A percentile compares a stretch with the other conserved stretches of the same genome.
Conservation (phyloP, 495 filamentous ascomycete species). For the Lasiosphaeria miniovina region DNA sequence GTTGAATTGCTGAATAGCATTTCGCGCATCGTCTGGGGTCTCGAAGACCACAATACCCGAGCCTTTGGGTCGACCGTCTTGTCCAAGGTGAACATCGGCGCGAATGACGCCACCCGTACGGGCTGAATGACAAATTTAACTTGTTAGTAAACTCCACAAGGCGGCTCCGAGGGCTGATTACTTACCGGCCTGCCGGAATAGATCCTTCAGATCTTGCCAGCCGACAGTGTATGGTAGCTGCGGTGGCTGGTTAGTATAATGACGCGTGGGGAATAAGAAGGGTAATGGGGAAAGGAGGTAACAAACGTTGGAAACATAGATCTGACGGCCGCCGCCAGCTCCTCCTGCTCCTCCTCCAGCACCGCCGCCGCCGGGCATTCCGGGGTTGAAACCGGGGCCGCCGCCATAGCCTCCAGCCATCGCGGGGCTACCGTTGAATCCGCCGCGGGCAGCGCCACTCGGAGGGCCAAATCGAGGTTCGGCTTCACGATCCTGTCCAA, state of each 20-base stretch:
- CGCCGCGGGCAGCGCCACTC: constrained; percentile 55
- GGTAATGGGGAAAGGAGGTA: constrained; percentile 30
- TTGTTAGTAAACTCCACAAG: not conserved
- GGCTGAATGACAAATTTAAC: constrained; percentile 29
- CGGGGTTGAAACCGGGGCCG: constrained; percentile 41
- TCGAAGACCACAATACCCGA: constrained; percentile 98
- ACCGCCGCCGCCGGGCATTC: constrained; percentile 45
- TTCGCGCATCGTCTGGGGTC: constrained; percentile 87
- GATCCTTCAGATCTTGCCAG: constrained; percentile 98
- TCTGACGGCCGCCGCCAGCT: constrained; percentile 64
- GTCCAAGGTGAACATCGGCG: constrained; percentile 91
- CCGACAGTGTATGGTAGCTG: constrained; percentile 97
- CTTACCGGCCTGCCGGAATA: constrained; percentile 98
- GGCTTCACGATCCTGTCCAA: constrained; percentile 79
- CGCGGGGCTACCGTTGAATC: constrained; percentile 55
- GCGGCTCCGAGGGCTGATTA: constrained; percentile 14
- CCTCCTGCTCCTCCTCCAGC: constrained; percentile 29
- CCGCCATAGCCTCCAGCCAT: constrained; percentile 35
- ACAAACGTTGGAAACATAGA: constrained; percentile 98
- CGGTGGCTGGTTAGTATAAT: constrained; percentile 36
- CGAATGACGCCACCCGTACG: constrained; percentile 82
- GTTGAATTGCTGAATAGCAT: constrained; percentile 95
- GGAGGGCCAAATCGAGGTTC: constrained; percentile 87
- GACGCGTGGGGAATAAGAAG: constrained; percentile 13
- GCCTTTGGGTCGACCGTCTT: constrained; percentile 90